phyloP scores from a whole-genome alignment of 2,329 filamentous ascomycete genomes.

The Dactylellina drechsleri region DNA sequence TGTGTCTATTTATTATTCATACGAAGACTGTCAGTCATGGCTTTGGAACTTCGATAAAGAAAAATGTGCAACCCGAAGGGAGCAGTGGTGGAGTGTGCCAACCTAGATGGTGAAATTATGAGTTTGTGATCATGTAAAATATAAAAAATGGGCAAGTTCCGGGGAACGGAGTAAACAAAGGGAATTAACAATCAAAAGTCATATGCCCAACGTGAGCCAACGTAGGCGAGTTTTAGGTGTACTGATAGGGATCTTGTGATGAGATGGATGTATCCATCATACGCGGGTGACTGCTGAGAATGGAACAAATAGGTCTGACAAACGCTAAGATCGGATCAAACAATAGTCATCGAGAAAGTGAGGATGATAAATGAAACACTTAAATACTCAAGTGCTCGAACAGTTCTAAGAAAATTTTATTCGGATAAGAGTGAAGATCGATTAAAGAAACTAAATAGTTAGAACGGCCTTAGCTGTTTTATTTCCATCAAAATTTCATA shows the following conservation, averaged over 20 bases:
- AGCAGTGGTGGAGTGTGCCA: background rate
- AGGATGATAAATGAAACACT: background rate
- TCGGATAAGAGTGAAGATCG: background rate
- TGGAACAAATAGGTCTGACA: constrained; percentile 4
- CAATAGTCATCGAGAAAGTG: background rate
- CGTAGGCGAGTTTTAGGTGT: constrained; percentile 15
- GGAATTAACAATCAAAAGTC: constrained; percentile 40
- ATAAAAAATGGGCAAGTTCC: background rate
- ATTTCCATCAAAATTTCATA: no score
- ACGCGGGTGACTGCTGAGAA: constrained; percentile 27
- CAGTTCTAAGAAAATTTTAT: background rate
- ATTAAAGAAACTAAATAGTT: no score
- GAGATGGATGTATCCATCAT: constrained; percentile 2
- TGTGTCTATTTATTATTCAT: constrained; percentile 12
- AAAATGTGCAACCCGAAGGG: background rate
- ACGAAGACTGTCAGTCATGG: constrained; percentile 9
- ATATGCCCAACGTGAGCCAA: constrained; percentile 32
- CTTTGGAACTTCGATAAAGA: background rate
- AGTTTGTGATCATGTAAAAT: constrained; percentile 15
- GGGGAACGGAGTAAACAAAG: constrained; percentile 9
- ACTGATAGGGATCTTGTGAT: constrained; percentile 41
- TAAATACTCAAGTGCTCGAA: background rate
- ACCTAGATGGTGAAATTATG: background rate
- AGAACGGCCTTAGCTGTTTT: no score
- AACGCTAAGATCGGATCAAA: constrained; percentile 2